phyloP scores from a whole-genome alignment of 73 alveolate species.

The Paramecium tetraurelia region DNA sequence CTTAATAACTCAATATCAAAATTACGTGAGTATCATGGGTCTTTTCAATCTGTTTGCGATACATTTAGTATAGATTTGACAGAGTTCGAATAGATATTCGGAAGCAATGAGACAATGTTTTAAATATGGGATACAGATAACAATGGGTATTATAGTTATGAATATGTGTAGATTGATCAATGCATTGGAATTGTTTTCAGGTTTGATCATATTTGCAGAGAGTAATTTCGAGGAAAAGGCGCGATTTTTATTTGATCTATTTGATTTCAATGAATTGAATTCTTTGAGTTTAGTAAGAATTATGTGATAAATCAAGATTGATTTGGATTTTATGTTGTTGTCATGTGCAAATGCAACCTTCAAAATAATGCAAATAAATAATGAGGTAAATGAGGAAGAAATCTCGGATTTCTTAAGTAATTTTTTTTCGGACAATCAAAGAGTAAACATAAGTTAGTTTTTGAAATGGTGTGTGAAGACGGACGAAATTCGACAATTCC shows the following conservation, averaged over 20 bases:
- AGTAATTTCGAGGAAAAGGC: slow-evolving; percentile 94
- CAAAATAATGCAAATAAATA: slow-evolving; percentile 77
- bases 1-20: slow-evolving; percentile 63
- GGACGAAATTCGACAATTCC: slow-evolving; percentile 73
- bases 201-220: slow-evolving; percentile 90
- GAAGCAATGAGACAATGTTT: slow-evolving; percentile 85
- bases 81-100: slow-evolving; percentile 93
- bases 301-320: slow-evolving; percentile 68
- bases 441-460: slow-evolving; percentile 68
- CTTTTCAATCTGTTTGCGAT: slow-evolving; percentile 92
- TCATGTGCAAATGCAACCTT: slow-evolving; percentile 90
- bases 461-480: slow-evolving; percentile 76
- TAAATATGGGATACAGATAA: slow-evolving; percentile 95
- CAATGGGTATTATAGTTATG: slow-evolving; percentile 75
- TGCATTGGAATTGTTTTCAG: slow-evolving; percentile 93
- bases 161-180: slow-evolving; percentile 71
- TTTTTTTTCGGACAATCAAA: slow-evolving; percentile 70
- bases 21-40: slow-evolving; percentile 93
- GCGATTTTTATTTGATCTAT: slow-evolving; percentile 92
- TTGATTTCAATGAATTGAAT: slow-evolving; percentile 95
- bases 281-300: slow-evolving; percentile 64
- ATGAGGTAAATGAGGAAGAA: slow-evolving; percentile 75
- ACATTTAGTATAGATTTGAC: slow-evolving; percentile 90
- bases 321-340: slow-evolving; percentile 87
- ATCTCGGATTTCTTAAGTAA: slow-evolving; percentile 73